phyloP scores from a whole-genome alignment of 306 rosid genomes.

The Glycyrrhiza uralensis region DNA sequence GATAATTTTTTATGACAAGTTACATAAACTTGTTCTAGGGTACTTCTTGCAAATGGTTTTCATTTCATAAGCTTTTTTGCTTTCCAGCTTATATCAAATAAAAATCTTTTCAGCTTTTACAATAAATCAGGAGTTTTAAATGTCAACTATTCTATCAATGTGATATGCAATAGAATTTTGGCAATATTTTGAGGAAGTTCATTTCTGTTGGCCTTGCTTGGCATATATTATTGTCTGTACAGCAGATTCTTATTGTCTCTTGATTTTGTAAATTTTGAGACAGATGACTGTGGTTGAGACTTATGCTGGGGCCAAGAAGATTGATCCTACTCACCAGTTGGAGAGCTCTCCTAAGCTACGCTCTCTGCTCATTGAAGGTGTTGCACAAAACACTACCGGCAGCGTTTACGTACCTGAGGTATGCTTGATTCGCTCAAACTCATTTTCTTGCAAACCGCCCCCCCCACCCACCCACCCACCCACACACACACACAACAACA shows the following conservation, averaged over 20 bases:
- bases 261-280: background rate
- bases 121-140: constrained; percentile 8
- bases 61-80: background rate
- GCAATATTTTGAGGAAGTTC: background rate
- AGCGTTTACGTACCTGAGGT: constrained; percentile 78
- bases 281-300: constrained; percentile 96
- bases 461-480: no score
- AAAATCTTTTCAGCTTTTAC: background rate
- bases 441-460: background rate
- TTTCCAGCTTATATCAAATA: background rate
- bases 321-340: constrained; percentile 52
- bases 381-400: constrained; percentile 81
- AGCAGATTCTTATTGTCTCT: background rate
- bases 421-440: constrained; percentile 29
- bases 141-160: background rate
- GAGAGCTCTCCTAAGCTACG: constrained; percentile 48
- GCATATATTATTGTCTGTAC: background rate
- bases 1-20: background rate
- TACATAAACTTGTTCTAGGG: background rate
- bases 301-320: constrained; percentile 62
- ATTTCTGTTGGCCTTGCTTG: background rate
- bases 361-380: constrained; percentile 69
- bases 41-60: background rate
- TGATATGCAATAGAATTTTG: constrained; percentile 1
- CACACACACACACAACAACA: no score